Evolutionary conservation across 1,139 yeast genomes (phyloP), one percentile per base, ranked within the genome.

Genomic region (Arxiozyma telluris): DNA sequence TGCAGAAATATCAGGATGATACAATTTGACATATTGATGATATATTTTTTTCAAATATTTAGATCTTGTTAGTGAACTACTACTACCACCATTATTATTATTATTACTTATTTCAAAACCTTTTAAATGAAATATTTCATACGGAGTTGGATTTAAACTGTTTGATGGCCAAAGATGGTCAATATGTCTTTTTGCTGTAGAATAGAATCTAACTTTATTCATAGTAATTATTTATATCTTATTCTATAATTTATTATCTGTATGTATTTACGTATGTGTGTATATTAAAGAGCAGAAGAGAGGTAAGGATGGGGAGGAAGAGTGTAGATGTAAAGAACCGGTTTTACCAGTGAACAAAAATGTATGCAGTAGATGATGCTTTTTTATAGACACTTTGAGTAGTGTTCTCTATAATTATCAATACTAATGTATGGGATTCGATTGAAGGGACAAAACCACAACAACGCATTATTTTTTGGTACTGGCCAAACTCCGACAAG

Each of bases 1-100:
- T 17, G 65, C 64, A 17, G 74, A 68, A 5, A 84, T 71, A 70
- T 93, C 98, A 0, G 98, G 98, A 64, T 93, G 98, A 64, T 93
- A 91, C 8, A 83, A 66, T 68, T 87, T 89, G 18, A 94, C 93
- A 54, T 83, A 77, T 54, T 78, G 76, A 61, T 78, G 77, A 66
- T 87, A 91, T 46, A 74, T 74, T 41, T 69, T 59, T 64, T 84
- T 84, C 55, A 91, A 66, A 20, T 25, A 69, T 61, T 50, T 71
- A 15, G 17, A 15, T 34, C 39, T 34, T 34, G n/a, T 34, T 8
- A 27, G 30, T 9, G 39, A 15, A 34, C n/a, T 4, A 15, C n/a
- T 23, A 23, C 25, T 23, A 23, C 25, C 25, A 23, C 25, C 25
- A 34, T 12, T 12, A 12, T 34, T 34, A 8, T 34, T 34, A 68